These are phyloP conservation scores for Microdochium trichocladiopsis DNA, from an alignment of 2,329 filamentous ascomycete species.

Conservation along the genomic window DNA sequence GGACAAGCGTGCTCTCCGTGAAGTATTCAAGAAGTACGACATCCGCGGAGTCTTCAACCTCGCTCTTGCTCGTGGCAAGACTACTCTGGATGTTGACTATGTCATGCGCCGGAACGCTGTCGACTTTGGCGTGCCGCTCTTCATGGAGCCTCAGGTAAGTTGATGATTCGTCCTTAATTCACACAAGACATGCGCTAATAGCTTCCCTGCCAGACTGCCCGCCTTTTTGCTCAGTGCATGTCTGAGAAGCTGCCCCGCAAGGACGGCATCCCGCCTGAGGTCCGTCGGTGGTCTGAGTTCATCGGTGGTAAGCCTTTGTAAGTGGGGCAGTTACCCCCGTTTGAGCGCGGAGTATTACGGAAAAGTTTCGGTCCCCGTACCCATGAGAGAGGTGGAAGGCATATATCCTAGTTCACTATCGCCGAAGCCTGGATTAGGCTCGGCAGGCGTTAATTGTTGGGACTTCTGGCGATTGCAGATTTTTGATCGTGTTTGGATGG, in stretches of 20 bases:
- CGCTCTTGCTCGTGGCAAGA: slow-evolving; percentile 75
- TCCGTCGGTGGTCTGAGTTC: slow-evolving; percentile 92
- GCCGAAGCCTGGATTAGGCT: neutral
- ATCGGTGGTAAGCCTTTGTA: slow-evolving; percentile 79
- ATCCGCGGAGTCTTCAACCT: slow-evolving; percentile 96
- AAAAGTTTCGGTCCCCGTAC: neutral
- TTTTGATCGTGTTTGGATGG: neutral
- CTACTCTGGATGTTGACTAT: slow-evolving; percentile 86
- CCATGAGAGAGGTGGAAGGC: neutral
- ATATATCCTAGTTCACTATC: neutral
- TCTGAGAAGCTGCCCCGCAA: slow-evolving; percentile 86
- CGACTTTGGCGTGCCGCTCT: slow-evolving; percentile 94
- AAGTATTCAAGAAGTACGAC: slow-evolving; percentile 95
- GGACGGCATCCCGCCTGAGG: slow-evolving; percentile 85
- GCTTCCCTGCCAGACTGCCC: slow-evolving; percentile 61
- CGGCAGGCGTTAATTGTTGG: neutral
- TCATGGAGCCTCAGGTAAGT: slow-evolving; percentile 95
- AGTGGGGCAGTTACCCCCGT: slow-evolving; percentile 13
- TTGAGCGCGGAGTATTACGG: neutral
- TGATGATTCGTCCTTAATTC: neutral
- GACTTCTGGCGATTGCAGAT: neutral
- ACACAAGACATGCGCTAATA: neutral
- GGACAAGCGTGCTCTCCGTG: slow-evolving; percentile 88
- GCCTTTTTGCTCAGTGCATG: slow-evolving; percentile 96
- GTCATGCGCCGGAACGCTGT: slow-evolving; percentile 98